Evolutionary conservation across 495 filamentous ascomycete species (phyloP), one percentile per base, ranked within the genome.

Genomic region (Lichenothelia convexa): DNA sequence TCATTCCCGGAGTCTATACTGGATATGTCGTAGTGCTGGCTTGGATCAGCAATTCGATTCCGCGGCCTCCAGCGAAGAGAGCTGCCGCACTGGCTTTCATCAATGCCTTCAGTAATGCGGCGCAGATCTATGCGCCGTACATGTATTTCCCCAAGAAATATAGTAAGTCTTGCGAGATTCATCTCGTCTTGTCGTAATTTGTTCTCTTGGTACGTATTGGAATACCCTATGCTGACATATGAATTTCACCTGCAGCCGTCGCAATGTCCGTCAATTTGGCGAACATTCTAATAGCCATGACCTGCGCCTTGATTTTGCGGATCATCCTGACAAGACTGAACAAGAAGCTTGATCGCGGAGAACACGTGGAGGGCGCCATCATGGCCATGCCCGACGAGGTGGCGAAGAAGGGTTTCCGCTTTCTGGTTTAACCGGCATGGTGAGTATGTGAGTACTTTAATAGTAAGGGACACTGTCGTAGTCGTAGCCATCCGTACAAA

Each of bases 21-120:
- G 73, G 70, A 12, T 86, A 78, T 43, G 78, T 80, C 1, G 77
- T 87, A 2, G 65, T 67, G 5, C 61, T 87, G 6, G 71, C 72
- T 7, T 89, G 80, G 81, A 85, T 86, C 45, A 72, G 65, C 21
- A 83, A 80, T 52, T 75, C 73, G 2, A 62, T 91, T 27, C 80
- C 81, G 2, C 71, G 84, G n/a, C 83, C 84, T 1, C 81, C 78
- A 0, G 72, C 78, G 0, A 92, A 92, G 36, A 73, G 81, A 39
- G 81, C 83, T 1, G 83, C 80, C 1, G 80, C 79, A 0, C 56
- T 87, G 2, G 84, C 82, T 7, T 68, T 71, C 41, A 83, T 86
- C 51, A 92, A 92, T 45, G 78, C 79, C 4, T 65, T 87, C 16
- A 70, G 68, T n/a, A 89, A 86, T 47, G 59, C 64, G 9, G 68